A percentile compares a stretch with the other conserved stretches of the same genome.
Conservation (phyloP, 73 alveolate genomes). For the Vitrella brassicaformis region DNA sequence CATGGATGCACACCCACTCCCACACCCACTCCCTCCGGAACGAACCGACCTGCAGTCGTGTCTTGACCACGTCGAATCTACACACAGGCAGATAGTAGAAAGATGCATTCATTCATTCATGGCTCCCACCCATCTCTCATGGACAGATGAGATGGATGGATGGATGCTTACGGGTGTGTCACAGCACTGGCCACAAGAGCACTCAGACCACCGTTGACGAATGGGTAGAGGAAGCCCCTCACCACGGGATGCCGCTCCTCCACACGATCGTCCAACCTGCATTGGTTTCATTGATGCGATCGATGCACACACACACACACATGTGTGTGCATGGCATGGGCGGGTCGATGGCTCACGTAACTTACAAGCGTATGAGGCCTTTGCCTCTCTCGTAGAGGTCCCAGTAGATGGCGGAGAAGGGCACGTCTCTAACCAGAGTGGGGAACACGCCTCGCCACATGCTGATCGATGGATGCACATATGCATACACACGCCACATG, state of each 20-base stretch:
- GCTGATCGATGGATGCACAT: too few relatives aligned
- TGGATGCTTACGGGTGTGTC: too few relatives aligned
- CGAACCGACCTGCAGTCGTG: background rate
- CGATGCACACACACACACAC: background rate
- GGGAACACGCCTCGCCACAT: background rate
- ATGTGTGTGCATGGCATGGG: background rate
- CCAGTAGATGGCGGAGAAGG: background rate
- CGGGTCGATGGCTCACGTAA: background rate
- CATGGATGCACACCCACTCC: background rate
- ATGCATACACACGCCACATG: too few relatives aligned
- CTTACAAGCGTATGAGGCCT: background rate
- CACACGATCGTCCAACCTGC: background rate
- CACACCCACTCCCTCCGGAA: background rate
- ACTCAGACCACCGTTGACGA: background rate
- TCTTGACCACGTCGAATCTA: background rate
- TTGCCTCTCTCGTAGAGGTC: background rate
- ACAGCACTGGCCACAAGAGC: background rate
- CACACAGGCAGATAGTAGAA: too few relatives aligned
- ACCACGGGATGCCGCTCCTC: background rate
- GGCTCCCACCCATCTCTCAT: too few relatives aligned
- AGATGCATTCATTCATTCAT: too few relatives aligned
- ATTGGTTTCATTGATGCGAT: background rate
- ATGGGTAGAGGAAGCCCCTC: background rate
- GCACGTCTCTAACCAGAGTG: background rate
- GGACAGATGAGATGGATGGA: too few relatives aligned